Evolutionary conservation across 164 flowering plant genomes (phyloP), one percentile per base, ranked within the genome.

Genomic region (Tinospora cordifolia): DNA sequence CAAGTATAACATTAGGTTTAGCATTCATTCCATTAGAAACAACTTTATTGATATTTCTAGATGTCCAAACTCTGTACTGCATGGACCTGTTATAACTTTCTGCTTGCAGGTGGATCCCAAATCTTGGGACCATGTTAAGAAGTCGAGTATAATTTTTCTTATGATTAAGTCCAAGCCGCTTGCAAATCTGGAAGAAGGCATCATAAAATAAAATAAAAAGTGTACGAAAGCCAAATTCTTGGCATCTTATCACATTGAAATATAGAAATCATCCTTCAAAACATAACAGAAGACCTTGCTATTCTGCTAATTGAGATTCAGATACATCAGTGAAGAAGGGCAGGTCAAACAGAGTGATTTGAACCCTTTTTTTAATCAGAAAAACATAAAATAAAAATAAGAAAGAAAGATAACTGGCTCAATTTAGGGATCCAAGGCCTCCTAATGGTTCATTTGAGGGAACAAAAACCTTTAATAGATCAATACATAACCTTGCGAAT

Each of bases 21-120:
- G 27, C 47, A 38, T 70, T 62, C 72, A 62, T 36, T 59, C 74
- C 71, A 76, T 63, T 69, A 41, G 75, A 71, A n/a, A 82, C 66
- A 66, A 64, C 79, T 62, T 75, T 75, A 58, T 71, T 77, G 39
- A 80, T 82, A 72, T 89, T 85, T 44, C 83, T 74, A 72, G 85
- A 57, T 8, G 96, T 87, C 96, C 97, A 88, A 67, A 84, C 81
- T 72, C 99, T 87, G 81, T 84, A 89, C 36, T 67, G 80, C 63
- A 68, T 63, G 10, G 85, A 75, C 77, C 75, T 89, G 67, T 87
- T 84, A 38, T 77, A 83, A 75, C 75, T 83, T 79, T 95, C 98
- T 66, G 82, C 73, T 36, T 81, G 84, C 54, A 80, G 71, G 74
- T 79, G 83, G 86, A 91, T 81, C 47, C 92, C 94, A 81, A 84